Evolutionary conservation across 192 early-diverging fungal species (phyloP).

Genomic region (Mortierella alpina): DNA sequence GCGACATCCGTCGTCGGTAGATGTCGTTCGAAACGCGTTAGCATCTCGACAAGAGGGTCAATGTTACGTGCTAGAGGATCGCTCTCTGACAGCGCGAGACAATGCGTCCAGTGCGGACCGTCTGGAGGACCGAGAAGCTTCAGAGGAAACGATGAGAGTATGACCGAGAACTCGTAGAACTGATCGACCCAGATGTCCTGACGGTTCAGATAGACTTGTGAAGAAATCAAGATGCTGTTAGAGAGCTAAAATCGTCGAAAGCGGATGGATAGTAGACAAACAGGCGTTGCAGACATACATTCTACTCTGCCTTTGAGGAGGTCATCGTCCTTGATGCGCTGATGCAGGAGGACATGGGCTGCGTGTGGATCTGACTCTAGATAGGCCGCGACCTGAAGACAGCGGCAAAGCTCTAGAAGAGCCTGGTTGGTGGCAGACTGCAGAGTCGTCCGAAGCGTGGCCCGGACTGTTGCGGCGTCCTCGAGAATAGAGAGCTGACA

Average conservation of each 20-base stretch:
- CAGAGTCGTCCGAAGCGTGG: background rate
- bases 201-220: conserved; percentile 26
- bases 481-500: conserved; percentile 35
- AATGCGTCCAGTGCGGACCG: conserved; percentile 15
- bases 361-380: background rate
- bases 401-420: conserved; percentile 4
- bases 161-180: conserved; percentile 26
- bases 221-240: background rate
- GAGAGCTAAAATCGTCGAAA: background rate
- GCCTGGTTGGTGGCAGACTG: background rate
- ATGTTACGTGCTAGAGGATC: conserved; percentile 32
- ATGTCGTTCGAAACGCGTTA: conserved; percentile 32
- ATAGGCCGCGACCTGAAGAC: conserved; percentile 14
- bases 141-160: conserved; percentile 25
- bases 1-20: conserved; percentile 22
- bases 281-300: conserved; percentile 1
- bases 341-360: conserved; percentile 1
- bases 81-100: conserved; percentile 15
- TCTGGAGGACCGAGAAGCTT: conserved; percentile 23
- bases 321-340: conserved; percentile 24
- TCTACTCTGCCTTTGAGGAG: conserved; percentile 26
- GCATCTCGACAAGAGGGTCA: conserved; percentile 47
- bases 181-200: conserved; percentile 9
- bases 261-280: background rate
- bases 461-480: conserved; percentile 21